phyloP scores from a whole-genome alignment of 306 rosid species.

The Quillaja saponaria region DNA sequence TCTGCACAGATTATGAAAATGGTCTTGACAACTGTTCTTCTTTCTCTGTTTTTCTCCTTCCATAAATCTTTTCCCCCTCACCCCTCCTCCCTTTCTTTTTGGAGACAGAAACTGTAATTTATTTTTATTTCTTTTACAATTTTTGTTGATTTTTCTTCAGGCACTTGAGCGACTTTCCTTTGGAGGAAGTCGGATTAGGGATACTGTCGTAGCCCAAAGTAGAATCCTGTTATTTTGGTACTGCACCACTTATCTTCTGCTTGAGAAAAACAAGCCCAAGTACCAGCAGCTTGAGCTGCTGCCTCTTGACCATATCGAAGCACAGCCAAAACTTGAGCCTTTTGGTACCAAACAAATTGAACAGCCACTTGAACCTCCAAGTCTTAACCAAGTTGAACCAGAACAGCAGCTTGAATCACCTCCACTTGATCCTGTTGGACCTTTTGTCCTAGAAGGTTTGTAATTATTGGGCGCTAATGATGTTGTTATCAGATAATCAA shows the following conservation, averaged over 20 bases:
- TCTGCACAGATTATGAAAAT: too few species aligned
- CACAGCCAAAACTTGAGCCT: constrained; percentile 41
- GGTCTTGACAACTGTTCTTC: too few species aligned
- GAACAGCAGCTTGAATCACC: constrained; percentile 47
- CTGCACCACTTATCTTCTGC: constrained; percentile 77
- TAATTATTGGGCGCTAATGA: constrained; percentile 61
- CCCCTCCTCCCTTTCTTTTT: too few species aligned
- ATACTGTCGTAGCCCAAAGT: constrained; percentile 77
- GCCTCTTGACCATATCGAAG: constrained; percentile 37
- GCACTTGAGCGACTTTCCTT: constrained; percentile 83
- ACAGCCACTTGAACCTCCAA: constrained; percentile 42
- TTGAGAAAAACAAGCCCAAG: constrained; percentile 79
- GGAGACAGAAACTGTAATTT: too few species aligned
- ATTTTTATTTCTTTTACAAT: too few species aligned
- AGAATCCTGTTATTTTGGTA: constrained; percentile 86
- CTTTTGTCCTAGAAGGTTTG: constrained; percentile 91
- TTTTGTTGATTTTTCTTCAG: too few species aligned
- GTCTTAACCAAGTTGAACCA: constrained; percentile 42
- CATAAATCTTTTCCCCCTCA: constrained; percentile 18
- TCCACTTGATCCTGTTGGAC: constrained; percentile 56
- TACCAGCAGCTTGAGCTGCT: constrained; percentile 71
- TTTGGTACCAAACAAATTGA: constrained; percentile 38
- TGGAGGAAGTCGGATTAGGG: constrained; percentile 61
- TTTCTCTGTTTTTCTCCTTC: too few species aligned
- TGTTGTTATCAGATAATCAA: constrained; percentile 60